phyloP scores from a whole-genome alignment of 345 rosid species.

The Corchorus capsularis region DNA sequence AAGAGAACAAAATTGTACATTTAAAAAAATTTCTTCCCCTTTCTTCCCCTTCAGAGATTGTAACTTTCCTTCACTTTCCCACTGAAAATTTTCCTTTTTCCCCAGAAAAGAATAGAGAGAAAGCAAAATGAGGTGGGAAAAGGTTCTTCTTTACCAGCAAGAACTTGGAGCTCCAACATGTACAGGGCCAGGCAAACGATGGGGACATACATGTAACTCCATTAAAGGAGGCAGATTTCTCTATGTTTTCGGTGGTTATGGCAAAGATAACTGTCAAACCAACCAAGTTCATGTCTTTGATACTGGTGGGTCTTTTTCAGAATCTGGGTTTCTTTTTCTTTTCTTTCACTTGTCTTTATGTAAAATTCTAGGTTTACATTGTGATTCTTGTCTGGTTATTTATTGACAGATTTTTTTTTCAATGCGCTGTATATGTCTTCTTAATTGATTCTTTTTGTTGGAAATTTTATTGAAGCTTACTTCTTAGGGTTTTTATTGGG shows the following conservation, averaged over 20 bases:
- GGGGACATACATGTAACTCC: slow-evolving; percentile 98
- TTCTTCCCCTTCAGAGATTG: slow-evolving; percentile 23
- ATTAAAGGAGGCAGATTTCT: slow-evolving; percentile 84
- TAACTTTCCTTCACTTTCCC: slow-evolving; percentile 37
- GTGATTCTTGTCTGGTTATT: not conserved
- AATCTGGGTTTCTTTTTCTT: slow-evolving; percentile 10
- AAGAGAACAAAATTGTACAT: too few species aligned
- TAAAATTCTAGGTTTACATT: slow-evolving; percentile 19
- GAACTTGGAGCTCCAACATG: not conserved
- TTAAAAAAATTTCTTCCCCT: slow-evolving; percentile 1
- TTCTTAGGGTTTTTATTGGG: slow-evolving; percentile 33
- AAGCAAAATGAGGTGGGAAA: slow-evolving; percentile 65
- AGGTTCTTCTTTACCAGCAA: slow-evolving; percentile 3
- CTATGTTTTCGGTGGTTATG: slow-evolving; percentile 93
- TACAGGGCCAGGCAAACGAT: slow-evolving; percentile 86
- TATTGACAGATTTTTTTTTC: slow-evolving; percentile 5
- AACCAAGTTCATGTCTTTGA: slow-evolving; percentile 96
- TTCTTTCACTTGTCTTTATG: slow-evolving; percentile 2
- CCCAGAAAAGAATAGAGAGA: slow-evolving; percentile 56
- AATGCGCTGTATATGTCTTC: not conserved
- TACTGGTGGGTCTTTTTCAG: slow-evolving; percentile 52
- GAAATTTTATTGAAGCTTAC: not conserved
- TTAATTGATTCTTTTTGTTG: slow-evolving; percentile 9
- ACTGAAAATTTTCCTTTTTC: slow-evolving; percentile 19
- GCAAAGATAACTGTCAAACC: slow-evolving; percentile 91